A percentile compares a stretch with the other conserved stretches of the same genome.
Evolutionary conservation across 345 rosid species (phyloP).

Genomic region (Chamaenerion angustifolium): DNA sequence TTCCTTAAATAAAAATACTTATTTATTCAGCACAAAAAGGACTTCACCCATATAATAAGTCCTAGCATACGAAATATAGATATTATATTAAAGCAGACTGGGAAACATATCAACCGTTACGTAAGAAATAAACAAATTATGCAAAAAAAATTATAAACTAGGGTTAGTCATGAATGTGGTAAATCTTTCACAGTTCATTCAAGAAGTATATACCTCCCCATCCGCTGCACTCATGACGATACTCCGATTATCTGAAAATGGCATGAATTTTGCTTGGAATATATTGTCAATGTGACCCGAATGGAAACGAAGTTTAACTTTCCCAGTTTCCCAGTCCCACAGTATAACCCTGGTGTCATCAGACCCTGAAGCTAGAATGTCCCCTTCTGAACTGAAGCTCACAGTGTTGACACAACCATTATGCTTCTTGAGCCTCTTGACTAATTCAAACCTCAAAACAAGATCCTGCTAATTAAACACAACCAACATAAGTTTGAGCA

Average conservation of each 20-base stretch:
- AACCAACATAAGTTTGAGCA: neutral
- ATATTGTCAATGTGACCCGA: constrained; percentile 65
- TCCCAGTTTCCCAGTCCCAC: constrained; percentile 79
- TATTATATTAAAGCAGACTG: too few relatives aligned
- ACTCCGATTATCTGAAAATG: constrained; percentile 61
- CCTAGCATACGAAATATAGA: too few relatives aligned
- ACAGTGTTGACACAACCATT: constrained; percentile 74
- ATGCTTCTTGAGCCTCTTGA: constrained; percentile 53
- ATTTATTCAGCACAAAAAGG: too few relatives aligned
- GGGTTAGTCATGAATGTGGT: neutral
- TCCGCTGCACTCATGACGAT: constrained; percentile 89
- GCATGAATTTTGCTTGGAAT: constrained; percentile 82
- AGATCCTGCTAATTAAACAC: constrained; percentile 36
- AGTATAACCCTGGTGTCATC: constrained; percentile 59
- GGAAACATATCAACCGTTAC: too few relatives aligned
- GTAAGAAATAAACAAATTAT: too few relatives aligned
- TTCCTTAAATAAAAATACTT: too few relatives aligned
- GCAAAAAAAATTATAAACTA: neutral
- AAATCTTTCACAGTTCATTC: neutral
- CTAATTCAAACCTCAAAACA: constrained; percentile 47
- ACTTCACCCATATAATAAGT: too few relatives aligned
- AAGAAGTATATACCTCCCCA: constrained; percentile 45
- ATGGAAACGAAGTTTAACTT: constrained; percentile 42
- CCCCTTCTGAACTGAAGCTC: constrained; percentile 51
- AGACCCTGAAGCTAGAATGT: constrained; percentile 62